These are phyloP conservation scores for Talaromyces sp. DNA, from an alignment of 2,329 filamentous ascomycete species.

Conservation along the genomic window DNA sequence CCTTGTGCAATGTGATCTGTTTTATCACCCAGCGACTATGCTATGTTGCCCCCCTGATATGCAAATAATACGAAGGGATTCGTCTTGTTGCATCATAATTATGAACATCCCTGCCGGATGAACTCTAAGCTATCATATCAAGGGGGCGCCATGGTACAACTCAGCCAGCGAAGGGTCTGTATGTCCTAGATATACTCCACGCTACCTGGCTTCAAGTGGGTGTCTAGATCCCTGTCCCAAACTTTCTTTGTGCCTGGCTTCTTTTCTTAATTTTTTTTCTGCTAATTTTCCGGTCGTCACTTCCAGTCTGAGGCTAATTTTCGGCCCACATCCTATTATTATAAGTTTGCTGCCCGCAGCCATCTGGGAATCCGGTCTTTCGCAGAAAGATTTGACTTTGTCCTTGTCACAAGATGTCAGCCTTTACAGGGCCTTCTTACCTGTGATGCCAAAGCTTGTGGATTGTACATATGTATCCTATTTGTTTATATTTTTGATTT, in stretches of 20 bases:
- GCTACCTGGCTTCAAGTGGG: slow-evolving; percentile 2
- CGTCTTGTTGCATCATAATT: neutral
- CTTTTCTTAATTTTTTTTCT: neutral
- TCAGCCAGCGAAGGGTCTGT: neutral
- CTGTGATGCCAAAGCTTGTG: neutral
- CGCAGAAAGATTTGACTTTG: neutral
- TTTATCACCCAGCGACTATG: neutral
- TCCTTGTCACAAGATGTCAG: neutral
- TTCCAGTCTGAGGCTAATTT: neutral
- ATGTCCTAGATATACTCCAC: neutral
- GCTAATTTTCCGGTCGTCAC: slow-evolving; percentile 2
- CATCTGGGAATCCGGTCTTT: too few relatives aligned
- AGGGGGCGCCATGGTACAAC: neutral
- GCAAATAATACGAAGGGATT: neutral
- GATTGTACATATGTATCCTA: neutral
- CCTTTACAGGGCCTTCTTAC: neutral
- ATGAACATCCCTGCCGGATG: neutral
- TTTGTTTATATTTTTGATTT: neutral
- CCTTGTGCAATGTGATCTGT: neutral
- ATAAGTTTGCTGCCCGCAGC: neutral
- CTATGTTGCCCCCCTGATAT: neutral
- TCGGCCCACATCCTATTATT: neutral
- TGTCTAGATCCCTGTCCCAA: neutral
- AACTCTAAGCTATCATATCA: slow-evolving; percentile 6
- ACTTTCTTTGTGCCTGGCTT: neutral